A percentile compares a stretch with the other conserved stretches of the same genome.
phyloP scores from a whole-genome alignment of 768 basidiomycete species.

The Lactarius vividus region DNA sequence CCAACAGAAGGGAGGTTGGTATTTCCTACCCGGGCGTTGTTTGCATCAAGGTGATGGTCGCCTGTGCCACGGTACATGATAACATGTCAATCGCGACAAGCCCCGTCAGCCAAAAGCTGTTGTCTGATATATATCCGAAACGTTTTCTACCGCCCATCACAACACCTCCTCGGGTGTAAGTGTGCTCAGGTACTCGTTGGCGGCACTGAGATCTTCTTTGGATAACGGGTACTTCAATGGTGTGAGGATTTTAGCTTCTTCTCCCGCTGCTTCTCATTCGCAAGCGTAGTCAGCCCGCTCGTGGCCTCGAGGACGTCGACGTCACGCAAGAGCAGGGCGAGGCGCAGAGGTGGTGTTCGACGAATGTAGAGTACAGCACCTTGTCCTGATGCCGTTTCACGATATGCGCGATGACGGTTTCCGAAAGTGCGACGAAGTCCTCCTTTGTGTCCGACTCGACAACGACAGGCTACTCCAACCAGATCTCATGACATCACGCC shows the following conservation, averaged over 20 bases:
- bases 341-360: too few species aligned
- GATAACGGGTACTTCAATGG: conserved; percentile 59
- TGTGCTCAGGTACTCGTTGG: conserved; percentile 71
- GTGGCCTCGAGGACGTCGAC: too few species aligned
- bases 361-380: too few species aligned
- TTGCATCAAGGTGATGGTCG: not conserved
- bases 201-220: conserved; percentile 52
- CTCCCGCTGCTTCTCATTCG: too few species aligned
- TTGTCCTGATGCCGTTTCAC: too few species aligned
- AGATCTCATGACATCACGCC: not conserved
- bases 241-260: conserved; percentile 34
- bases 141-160: conserved; percentile 74
- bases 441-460: too few species aligned
- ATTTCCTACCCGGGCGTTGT: not conserved
- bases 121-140: conserved; percentile 85
- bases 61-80: conserved; percentile 37
- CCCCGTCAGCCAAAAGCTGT: conserved; percentile 97
- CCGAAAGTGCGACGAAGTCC: too few species aligned
- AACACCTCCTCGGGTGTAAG: conserved; percentile 84
- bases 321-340: too few species aligned
- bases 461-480: not conserved
- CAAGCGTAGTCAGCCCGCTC: too few species aligned
- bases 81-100: conserved; percentile 95
- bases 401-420: too few species aligned
- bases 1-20: conserved; percentile 5